A percentile compares a stretch with the other conserved stretches of the same genome.
These are phyloP conservation scores for Teratosphaeriaceae sp. DNA, from an alignment of 2,329 filamentous ascomycete genomes.

Conservation along the genomic window DNA sequence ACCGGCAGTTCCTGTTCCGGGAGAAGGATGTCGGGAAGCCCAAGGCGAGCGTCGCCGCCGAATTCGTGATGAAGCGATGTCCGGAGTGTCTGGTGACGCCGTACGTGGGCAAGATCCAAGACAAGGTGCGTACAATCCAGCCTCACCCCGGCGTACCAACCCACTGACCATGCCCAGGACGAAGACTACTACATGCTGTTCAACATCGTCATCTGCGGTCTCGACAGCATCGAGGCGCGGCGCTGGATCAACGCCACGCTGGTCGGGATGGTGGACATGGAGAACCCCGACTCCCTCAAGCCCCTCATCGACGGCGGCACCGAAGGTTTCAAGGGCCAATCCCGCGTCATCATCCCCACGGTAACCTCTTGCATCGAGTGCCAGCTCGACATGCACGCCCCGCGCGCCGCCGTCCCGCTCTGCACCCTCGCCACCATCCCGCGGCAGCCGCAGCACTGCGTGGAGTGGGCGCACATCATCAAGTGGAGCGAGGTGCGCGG, in stretches of 20 bases:
- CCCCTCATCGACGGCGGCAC: conserved; percentile 95
- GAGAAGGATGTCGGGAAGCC: conserved; percentile 83
- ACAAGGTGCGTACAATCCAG: too few species aligned
- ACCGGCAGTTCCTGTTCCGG: conserved; percentile 94
- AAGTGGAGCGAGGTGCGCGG: conserved; percentile 73
- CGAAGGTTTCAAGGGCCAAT: conserved; percentile 97
- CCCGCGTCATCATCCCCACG: conserved; percentile 83
- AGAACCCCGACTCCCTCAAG: conserved; percentile 79
- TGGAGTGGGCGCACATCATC: conserved; percentile 98
- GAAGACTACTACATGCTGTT: conserved; percentile 97
- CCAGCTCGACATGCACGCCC: conserved; percentile 96
- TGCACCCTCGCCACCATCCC: conserved; percentile 96
- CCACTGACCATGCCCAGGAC: too few species aligned
- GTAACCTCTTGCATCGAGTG: conserved; percentile 97
- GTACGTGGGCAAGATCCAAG: conserved; percentile 91
- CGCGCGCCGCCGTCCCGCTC: conserved; percentile 90
- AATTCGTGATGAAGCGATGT: conserved; percentile 84
- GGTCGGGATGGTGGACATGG: conserved; percentile 79
- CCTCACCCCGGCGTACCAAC: not conserved
- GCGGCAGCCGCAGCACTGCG: conserved; percentile 93
- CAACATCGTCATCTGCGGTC: conserved; percentile 82
- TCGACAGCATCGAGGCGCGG: conserved; percentile 96
- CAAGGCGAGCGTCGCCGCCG: conserved; percentile 89
- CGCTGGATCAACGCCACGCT: conserved; percentile 97
- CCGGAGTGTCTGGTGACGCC: conserved; percentile 88